Evolutionary conservation across 768 basidiomycete genomes (phyloP).

Genomic region (Tubosaeta brunneosetosa): DNA sequence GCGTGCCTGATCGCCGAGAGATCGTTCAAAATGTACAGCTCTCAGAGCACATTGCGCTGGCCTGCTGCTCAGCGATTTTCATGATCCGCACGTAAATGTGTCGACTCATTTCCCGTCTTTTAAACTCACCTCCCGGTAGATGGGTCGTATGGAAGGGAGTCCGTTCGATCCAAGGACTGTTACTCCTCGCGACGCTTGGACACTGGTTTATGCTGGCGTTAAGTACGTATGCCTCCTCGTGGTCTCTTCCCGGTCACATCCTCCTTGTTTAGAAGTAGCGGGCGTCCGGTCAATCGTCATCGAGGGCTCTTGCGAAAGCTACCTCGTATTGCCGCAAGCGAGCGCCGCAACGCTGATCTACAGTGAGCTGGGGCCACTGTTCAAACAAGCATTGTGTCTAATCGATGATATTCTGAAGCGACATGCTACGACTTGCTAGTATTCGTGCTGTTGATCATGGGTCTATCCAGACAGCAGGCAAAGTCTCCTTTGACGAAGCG

Average conservation of each 20-base stretch:
- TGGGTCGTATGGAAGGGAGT: slow-evolving; percentile 24
- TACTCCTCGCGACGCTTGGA: slow-evolving; percentile 13
- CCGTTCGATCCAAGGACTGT: slow-evolving; percentile 5
- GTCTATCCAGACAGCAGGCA: slow-evolving; percentile 9
- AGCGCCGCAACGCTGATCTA: slow-evolving; percentile 3
- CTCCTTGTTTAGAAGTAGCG: slow-evolving; percentile 4
- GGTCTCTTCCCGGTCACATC: too few relatives aligned
- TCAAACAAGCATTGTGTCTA: too few relatives aligned
- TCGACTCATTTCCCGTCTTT: too few relatives aligned
- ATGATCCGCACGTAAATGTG: slow-evolving; percentile 22
- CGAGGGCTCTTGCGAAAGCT: neutral
- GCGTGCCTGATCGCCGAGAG: too few relatives aligned
- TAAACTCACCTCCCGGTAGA: slow-evolving; percentile 1
- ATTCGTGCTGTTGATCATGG: slow-evolving; percentile 12
- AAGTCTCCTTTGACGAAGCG: slow-evolving; percentile 13
- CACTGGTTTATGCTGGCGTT: slow-evolving; percentile 15
- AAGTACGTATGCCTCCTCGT: slow-evolving; percentile 3
- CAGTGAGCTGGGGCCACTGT: slow-evolving; percentile 6
- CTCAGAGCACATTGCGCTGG: slow-evolving; percentile 5
- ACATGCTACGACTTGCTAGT: slow-evolving; percentile 17
- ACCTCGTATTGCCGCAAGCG: neutral
- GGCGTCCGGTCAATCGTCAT: neutral
- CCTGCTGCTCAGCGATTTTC: slow-evolving; percentile 20
- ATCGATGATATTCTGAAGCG: slow-evolving; percentile 4
- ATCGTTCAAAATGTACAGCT: too few relatives aligned